A percentile compares a stretch with the other conserved stretches of the same genome.
Conservation (phyloP, 2,329 filamentous ascomycete genomes). For the Fusarium oxysporum region DNA sequence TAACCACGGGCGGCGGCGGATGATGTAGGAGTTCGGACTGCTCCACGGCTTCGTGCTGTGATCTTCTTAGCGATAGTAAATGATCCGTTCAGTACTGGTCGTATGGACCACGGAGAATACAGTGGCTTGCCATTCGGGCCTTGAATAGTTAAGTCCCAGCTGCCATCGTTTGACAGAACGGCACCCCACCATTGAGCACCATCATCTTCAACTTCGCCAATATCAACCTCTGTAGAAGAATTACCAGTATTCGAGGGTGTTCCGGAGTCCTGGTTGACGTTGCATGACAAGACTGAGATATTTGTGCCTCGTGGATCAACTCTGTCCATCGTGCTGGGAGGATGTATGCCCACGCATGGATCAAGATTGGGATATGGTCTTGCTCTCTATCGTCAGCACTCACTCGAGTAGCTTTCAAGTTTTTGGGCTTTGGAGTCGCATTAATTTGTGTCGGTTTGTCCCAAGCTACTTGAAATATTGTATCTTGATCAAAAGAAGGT, state of each 20-base stretch:
- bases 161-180: neutral
- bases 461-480: neutral
- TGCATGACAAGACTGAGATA: neutral
- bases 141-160: neutral
- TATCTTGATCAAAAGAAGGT: neutral
- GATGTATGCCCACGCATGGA: neutral
- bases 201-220: neutral
- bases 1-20: too few species aligned
- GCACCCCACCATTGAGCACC: neutral
- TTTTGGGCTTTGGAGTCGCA: too few species aligned
- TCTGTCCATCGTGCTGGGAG: neutral
- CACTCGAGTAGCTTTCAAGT: neutral
- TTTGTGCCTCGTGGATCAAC: neutral
- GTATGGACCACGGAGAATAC: rapidly evolving
- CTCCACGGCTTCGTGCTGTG: rapidly evolving
- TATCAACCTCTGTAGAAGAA: neutral
- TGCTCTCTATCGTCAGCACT: neutral
- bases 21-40: neutral
- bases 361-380: neutral
- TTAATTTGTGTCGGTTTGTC: neutral
- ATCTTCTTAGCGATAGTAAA: neutral
- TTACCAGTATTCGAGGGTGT: too few species aligned
- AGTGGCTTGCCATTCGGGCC: neutral
- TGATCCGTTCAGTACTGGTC: neutral
- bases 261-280: rapidly evolving